Evolutionary conservation across 768 basidiomycete genomes (phyloP).

Genomic region (Suillus variegatus): DNA sequence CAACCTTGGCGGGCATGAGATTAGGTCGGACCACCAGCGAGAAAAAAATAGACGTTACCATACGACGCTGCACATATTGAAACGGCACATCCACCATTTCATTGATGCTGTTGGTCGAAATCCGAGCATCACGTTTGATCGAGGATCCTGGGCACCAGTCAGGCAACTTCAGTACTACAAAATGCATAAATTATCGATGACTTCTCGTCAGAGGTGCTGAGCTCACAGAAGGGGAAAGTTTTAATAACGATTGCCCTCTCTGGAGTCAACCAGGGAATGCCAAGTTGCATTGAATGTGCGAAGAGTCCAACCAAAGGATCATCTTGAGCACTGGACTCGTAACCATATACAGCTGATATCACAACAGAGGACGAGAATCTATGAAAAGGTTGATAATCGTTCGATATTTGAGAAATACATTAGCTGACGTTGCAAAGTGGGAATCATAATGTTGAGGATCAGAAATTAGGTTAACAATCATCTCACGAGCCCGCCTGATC

Average conservation of each 20-base stretch:
- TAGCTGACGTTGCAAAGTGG: constrained; percentile 16
- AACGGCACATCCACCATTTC: constrained; percentile 5
- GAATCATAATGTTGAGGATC: not conserved
- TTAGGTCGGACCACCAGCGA: not conserved
- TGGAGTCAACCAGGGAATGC: not conserved
- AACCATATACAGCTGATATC: constrained; percentile 6
- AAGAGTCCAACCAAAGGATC: constrained; percentile 2
- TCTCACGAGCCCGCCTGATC: constrained; percentile 21
- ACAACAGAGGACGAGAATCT: constrained; percentile 5
- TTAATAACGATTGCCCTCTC: not conserved
- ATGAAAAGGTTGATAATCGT: not conserved
- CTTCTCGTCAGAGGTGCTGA: not conserved
- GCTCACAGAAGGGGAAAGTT: constrained; percentile 6
- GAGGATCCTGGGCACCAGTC: constrained; percentile 7
- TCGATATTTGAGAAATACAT: not conserved
- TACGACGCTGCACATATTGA: constrained; percentile 4
- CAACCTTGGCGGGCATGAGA: not conserved
- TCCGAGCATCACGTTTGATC: constrained; percentile 7
- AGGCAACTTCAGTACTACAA: constrained; percentile 5
- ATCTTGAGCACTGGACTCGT: not conserved
- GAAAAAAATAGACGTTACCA: constrained; percentile 1
- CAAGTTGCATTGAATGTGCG: not conserved
- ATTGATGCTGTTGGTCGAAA: not conserved
- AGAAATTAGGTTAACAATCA: constrained; percentile 18
- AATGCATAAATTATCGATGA: too few species aligned